Base-by-base conservation (phyloP, 768 basidiomycete species). In the Amanita jacksonii region DNA sequence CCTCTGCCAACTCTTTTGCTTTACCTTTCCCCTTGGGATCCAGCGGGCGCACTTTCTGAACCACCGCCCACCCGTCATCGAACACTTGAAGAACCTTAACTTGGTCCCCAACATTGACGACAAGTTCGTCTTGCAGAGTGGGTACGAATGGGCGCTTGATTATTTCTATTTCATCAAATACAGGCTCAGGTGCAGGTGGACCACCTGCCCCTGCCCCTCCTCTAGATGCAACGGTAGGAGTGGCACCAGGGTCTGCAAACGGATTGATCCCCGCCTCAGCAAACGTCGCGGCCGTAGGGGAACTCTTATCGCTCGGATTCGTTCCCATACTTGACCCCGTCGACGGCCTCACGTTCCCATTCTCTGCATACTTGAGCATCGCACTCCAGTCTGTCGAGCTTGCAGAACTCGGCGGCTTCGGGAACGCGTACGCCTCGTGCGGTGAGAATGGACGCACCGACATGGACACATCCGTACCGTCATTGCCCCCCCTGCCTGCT, bases 41-140 rank as follows among this genome's bases (percentile, higher is more conserved):
- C 4, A 41, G 51, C 1, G 38, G 30, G 5, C 35, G 12, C 2
- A 70, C 41, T 47, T 67, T 74, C 62, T 81, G 72, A 28, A 81
- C 74, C 49, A 73, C 58, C 5, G 74, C 74, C 84, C 84, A 86
- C 1, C 82, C 84, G 51, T 85, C 84, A 46, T 81, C 76, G 54
- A 77, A 86, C 18, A 73, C 52, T 38, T 64, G 60, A 8, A 79
- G 4, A 23, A 85, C 59, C 52, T 60, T 72, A 8, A 85, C 74
- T 4, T 52, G 51, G 38, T 85, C 81, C 1, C 72, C 74, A 0
- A 63, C 61, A 0, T 18, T 30, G 1, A 84, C 79, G 0, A 56
- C 48, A 3, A 87, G 54, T 56, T 87, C 84, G 51, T 86, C 84
- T 3, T 64, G 57, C 16, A 76, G 61, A 0, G 72, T 70, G 15